Base-by-base conservation (phyloP, 2,329 filamentous ascomycete genomes). In the Colletotrichum echinochloae region DNA sequence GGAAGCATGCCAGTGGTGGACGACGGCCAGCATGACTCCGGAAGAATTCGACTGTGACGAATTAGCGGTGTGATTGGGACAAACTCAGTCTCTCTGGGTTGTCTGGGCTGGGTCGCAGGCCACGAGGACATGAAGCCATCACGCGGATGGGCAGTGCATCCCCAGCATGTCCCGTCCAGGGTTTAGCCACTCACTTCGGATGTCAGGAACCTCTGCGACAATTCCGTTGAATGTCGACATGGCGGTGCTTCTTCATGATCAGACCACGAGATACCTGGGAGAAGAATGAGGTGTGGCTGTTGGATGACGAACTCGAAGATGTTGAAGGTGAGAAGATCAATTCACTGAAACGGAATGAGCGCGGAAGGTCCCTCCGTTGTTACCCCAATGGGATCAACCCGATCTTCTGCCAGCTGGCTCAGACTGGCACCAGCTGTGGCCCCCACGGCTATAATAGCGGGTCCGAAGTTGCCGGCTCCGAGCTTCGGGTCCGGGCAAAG, bases 221-320 rank as follows among this genome's bases (percentile, higher is more conserved):
- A 90, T 80, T 60, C 92, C 92, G 74, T 92, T 86, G 78, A 95
- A 95, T 1, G 92, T 95, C 28, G 93, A 95, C 92, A 95, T 94
- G 62, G 44, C 74, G 65, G 16, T 33, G 16, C 14, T 37, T 37
- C 9, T n/a, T 49, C 59, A 61, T 61, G 8, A n/a, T 51, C 9
- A n/a, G 16, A 16, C 3, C 2, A 23, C 9, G 5, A 30, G 16
- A 23, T 33, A 16, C 6, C 18, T 12, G 23, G 6, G 9, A 5
- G 20, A 28, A 16, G 18, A 16, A 30, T 12, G 7, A 14, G 9
- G 23, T 6, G n/a, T 18, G 16, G 14, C 18, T 7, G 46, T 28
- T 30, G 6, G 18, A 37, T 7, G 12, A 20, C n/a, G 33, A 51
- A 23, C 33, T 16, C 48, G 59, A 39, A 23, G 59, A 39, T 23